phyloP scores from a whole-genome alignment of 202 grass and related monocot genomes.

The Schoenoplectus tabernaemontani region DNA sequence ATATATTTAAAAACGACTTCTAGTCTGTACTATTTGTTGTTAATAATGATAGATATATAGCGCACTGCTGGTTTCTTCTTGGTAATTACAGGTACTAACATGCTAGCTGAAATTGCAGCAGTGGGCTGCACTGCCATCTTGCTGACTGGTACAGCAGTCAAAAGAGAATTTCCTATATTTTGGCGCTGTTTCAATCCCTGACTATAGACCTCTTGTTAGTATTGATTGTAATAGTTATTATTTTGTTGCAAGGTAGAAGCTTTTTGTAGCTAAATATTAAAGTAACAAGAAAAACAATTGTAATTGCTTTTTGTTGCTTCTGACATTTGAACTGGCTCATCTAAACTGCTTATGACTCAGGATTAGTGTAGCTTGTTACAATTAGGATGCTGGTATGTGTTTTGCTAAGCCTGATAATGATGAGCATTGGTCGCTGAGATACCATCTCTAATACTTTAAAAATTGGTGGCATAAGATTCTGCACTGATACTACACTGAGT shows the following conservation, averaged over 20 bases:
- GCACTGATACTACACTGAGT: no score
- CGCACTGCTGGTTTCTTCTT: background rate
- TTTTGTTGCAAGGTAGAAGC: background rate
- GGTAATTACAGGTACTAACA: background rate
- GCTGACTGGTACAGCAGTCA: background rate
- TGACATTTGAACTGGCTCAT: no score
- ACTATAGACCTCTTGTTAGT: background rate
- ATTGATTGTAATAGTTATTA: background rate
- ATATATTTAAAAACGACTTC: background rate
- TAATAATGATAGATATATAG: background rate
- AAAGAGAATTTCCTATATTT: background rate
- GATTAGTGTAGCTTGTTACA: no score
- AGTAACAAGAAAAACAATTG: no score
- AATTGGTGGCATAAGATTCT: no score
- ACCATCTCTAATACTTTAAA: no score
- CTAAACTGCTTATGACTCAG: no score
- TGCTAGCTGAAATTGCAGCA: background rate
- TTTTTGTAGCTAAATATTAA: background rate
- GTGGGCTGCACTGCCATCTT: background rate
- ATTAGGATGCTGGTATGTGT: no score
- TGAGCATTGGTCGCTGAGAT: no score
- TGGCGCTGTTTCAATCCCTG: background rate
- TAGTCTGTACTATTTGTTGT: background rate
- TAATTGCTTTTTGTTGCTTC: no score
- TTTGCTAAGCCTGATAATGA: no score